Evolutionary conservation across 305 asterid genomes (phyloP).

Genomic region (Withania somnifera): DNA sequence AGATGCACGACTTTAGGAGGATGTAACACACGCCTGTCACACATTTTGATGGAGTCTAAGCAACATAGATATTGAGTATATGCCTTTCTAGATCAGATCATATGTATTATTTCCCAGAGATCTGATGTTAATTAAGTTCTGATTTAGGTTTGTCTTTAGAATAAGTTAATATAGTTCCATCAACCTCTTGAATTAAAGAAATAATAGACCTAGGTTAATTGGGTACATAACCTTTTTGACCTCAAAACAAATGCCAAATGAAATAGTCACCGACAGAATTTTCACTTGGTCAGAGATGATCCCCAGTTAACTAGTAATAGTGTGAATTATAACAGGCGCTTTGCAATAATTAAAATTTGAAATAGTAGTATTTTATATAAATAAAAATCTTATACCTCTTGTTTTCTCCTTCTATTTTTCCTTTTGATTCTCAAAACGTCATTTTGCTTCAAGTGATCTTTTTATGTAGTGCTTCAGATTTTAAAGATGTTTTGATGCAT

Average conservation of each 20-base stretch:
- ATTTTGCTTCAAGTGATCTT: background rate
- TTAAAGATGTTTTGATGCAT: background rate
- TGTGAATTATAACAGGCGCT: background rate
- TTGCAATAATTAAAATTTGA: too few species aligned
- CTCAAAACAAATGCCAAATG: background rate
- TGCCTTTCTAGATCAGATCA: background rate
- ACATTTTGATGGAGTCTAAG: too few species aligned
- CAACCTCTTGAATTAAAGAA: background rate
- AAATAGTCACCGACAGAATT: background rate
- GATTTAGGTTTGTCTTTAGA: background rate
- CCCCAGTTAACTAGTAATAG: background rate
- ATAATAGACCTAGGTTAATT: background rate
- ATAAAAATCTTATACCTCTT: too few species aligned
- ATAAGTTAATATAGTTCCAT: background rate
- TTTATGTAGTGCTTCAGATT: background rate
- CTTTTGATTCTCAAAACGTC: background rate
- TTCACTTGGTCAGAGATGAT: background rate
- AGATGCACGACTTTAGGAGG: too few species aligned
- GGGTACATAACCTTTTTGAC: background rate
- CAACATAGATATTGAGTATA: background rate
- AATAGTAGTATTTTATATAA: background rate
- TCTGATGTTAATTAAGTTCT: background rate
- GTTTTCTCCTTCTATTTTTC: background rate
- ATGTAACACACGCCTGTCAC: too few species aligned
- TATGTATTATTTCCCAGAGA: background rate